phyloP scores from a whole-genome alignment of 768 basidiomycete genomes.

The Lyophyllum atratum region DNA sequence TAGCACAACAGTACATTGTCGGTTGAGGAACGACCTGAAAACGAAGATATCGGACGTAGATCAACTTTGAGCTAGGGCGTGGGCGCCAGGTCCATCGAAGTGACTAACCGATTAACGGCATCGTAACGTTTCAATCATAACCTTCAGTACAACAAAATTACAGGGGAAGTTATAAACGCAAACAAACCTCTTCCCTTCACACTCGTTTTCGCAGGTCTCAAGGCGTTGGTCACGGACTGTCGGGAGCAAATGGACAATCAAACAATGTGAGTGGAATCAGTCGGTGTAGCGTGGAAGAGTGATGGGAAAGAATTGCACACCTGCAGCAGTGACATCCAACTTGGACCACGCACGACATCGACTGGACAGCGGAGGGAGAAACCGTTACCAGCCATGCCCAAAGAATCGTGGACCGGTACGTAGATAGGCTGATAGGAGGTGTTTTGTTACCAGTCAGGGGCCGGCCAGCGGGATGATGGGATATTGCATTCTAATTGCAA shows the following conservation, averaged over 20 bases:
- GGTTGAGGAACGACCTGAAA: too few species aligned
- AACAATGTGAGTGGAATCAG: constrained; percentile 13
- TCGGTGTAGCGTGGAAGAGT: constrained; percentile 17
- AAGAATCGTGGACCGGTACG: constrained; percentile 10
- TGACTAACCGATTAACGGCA: background rate
- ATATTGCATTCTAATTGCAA: background rate
- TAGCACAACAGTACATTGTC: too few species aligned
- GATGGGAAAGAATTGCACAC: constrained; percentile 17
- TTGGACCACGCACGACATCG: constrained; percentile 12
- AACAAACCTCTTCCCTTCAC: background rate
- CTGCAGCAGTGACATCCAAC: constrained; percentile 12
- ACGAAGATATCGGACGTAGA: background rate
- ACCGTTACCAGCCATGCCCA: constrained; percentile 37
- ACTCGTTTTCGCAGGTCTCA: background rate
- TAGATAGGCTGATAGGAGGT: background rate
- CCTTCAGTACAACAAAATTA: background rate
- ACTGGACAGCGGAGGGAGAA: constrained; percentile 34
- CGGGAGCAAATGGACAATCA: background rate
- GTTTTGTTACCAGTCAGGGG: constrained; percentile 21
- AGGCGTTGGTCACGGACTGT: background rate
- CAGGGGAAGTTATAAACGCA: background rate
- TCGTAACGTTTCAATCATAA: background rate
- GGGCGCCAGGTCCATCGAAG: background rate
- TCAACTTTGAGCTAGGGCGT: background rate
- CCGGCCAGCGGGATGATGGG: constrained; percentile 1